Base-by-base conservation (phyloP, 2,329 filamentous ascomycete species). In the Alternaria solani region DNA sequence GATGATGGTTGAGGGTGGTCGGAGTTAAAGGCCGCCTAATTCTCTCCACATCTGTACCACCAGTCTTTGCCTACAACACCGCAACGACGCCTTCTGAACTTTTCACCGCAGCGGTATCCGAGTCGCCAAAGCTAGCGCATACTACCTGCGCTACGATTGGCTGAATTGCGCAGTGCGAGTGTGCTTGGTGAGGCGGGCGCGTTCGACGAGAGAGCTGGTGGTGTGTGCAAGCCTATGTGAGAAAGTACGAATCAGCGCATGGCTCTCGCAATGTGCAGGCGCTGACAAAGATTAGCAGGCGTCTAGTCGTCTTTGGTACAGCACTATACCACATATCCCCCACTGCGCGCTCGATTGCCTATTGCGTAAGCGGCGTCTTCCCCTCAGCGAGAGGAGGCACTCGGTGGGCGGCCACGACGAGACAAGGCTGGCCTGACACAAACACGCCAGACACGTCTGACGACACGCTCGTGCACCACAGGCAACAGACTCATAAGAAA, bases 21-120 rank as follows among this genome's bases (percentile, higher is more conserved):
- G 66, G 66, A 69, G 60, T 69, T 68, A 64, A 70, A 61, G 55
- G 49, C 59, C 49, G 61, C 59, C 55, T 62, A 59, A 63, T 57
- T 57, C 60, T 67, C 56, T 55, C 48, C 57, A 34, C 39, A 57
- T 47, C 56, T 36, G 48, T 42, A 56, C 42, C 54, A 23, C 42
- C 54, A 23, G 43, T 25, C 44, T 46, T 47, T 36, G 48, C 57
- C 55, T 51, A 11, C 58, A 38, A 54, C 60, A 55, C 42, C 52
- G 39, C 47, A 41, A 44, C 34, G 23, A 12, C 53, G 12, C n/a
- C 23, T 32, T 36, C 7, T 36, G 18, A 44, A 6, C 20, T 9
- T 7, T 16, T 23, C 18, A 32, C 26, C 18, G 18, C 18, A 23
- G 39, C 23, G n/a, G 25, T 7, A 6, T 25, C 7, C 30, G 51